phyloP scores from a whole-genome alignment of 495 filamentous ascomycete species.

The Lepraria neglecta region DNA sequence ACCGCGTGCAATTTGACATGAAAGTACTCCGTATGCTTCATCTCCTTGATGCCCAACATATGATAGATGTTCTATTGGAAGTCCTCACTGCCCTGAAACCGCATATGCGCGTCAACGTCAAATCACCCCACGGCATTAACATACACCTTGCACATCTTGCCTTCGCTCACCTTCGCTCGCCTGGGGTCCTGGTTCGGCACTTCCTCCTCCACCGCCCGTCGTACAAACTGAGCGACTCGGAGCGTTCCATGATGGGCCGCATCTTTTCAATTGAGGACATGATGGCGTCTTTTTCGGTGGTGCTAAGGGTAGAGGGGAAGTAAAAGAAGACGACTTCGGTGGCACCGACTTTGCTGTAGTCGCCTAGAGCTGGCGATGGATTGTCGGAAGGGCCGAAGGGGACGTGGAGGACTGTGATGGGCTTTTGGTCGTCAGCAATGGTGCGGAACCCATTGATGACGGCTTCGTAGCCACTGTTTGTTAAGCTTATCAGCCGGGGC shows the following conservation, averaged over 20 bases:
- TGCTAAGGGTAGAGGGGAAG: background rate
- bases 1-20: background rate
- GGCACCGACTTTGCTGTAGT: background rate
- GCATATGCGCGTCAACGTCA: background rate
- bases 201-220: background rate
- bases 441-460: no score
- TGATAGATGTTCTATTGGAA: background rate
- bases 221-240: no score
- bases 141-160: background rate
- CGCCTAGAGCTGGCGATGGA: background rate
- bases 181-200: no score
- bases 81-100: background rate
- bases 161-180: background rate
- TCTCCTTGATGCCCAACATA: background rate
- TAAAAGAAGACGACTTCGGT: background rate
- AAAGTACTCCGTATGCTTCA: background rate
- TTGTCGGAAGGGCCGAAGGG: background rate
- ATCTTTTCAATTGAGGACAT: background rate
- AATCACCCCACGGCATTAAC: background rate
- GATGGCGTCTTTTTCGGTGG: background rate
- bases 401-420: background rate
- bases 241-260: background rate
- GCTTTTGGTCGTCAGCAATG: no score
- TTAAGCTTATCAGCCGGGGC: no score
- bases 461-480: no score